Evolutionary conservation across 371 early-diverging fungal species (phyloP), one percentile per base, ranked within the genome.

Genomic region (Chytridium lagenaria): DNA sequence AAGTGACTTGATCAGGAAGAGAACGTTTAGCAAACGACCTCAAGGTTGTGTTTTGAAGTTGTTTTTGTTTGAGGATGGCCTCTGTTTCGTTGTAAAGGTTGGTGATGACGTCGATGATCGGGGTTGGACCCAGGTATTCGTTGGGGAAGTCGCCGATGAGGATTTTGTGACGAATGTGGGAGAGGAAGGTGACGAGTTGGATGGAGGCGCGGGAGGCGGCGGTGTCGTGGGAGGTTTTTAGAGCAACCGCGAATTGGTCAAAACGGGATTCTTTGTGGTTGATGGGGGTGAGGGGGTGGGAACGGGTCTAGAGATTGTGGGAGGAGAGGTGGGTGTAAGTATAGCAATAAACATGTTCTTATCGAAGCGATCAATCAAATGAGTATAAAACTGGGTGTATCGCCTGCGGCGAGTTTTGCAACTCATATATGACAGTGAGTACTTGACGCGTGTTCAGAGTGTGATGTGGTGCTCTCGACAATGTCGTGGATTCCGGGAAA

Each of bases 131-230:
- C 28, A 84, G 71, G 12, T 64, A 40, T 10, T 80, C 74, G 15
- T 50, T 71, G 15, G 76, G 76, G 1, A 65, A 66, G 52, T 85
- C 86, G 49, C 83, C 84, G 50, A 86, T 82, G 1, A 84, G 15
- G 55, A 82, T 71, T 0, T 81, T 38, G 39, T 82, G 77, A 2
- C 63, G 44, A 49, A 81, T 52, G 33, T 67, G 52, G 33, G 57
- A 28, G 28, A 87, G 69, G 74, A 83, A 87, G 36, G 85, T 82
- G 65, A 84, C 63, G 12, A 87, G 70, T 65, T 87, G 87, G 31
- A 86, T 73, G 0, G 79, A 75, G 7, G 77, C 65, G 19, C 85
- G 72, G 40, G 71, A 52, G 36, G 76, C 70, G 1, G 79, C 80
- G 16, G 81, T 79, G 38, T 87, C 87, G 2, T 50, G 31, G 22